Conservation (phyloP, 768 basidiomycete species). For the Pilatotrama ljubarskyi region DNA sequence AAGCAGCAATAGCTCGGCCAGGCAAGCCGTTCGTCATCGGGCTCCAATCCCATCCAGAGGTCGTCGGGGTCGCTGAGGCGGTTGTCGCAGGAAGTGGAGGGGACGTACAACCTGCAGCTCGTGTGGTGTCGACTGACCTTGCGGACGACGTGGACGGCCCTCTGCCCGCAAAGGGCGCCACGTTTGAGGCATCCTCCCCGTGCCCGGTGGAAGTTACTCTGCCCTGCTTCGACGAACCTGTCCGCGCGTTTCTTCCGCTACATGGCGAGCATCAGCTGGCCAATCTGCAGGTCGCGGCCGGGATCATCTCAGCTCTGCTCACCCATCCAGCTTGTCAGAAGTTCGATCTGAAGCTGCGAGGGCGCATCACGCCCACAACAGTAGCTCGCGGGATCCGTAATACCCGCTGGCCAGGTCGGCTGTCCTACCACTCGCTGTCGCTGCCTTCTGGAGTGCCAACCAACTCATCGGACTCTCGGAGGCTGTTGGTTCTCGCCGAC, state of each 20-base stretch:
- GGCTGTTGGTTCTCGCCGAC: conserved; percentile 67
- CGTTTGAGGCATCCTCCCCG: conserved; percentile 33
- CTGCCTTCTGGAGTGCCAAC: conserved; percentile 19
- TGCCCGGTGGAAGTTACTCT: conserved; percentile 46
- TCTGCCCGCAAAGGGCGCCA: conserved; percentile 19
- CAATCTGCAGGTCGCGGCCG: conserved; percentile 82
- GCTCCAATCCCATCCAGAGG: conserved; percentile 53
- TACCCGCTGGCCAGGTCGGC: conserved; percentile 79
- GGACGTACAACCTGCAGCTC: conserved; percentile 29
- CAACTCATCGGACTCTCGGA: background rate
- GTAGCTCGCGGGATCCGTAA: conserved; percentile 58
- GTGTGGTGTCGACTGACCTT: conserved; percentile 39
- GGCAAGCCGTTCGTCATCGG: conserved; percentile 69
- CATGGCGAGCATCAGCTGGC: conserved; percentile 83
- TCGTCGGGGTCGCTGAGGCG: conserved; percentile 44
- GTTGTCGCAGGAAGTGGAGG: conserved; percentile 46
- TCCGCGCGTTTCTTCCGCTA: conserved; percentile 61
- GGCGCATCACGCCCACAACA: conserved; percentile 47
- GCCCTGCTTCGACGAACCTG: conserved; percentile 42
- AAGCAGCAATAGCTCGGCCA: conserved; percentile 73
- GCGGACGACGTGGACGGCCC: conserved; percentile 39
- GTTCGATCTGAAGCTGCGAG: conserved; percentile 38
- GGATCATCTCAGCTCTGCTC: conserved; percentile 65
- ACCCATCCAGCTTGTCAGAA: conserved; percentile 49
- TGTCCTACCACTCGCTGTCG: conserved; percentile 62